Conservation (phyloP, 2,329 filamentous ascomycete species). For the Clarireedia paspali region DNA sequence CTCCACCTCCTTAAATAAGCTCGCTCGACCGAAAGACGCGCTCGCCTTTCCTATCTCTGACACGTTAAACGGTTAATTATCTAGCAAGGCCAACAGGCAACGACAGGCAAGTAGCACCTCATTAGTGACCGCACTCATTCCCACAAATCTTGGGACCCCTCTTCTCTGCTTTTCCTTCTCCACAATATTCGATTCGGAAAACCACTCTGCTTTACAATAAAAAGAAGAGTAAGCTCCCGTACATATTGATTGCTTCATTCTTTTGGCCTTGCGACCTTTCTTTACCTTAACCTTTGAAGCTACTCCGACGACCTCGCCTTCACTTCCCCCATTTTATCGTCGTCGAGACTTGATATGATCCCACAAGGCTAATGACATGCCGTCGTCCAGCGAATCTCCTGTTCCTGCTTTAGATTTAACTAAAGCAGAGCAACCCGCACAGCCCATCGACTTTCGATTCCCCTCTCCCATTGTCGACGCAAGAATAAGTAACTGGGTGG, state of each 20-base stretch:
- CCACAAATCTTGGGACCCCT: background rate
- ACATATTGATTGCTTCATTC: background rate
- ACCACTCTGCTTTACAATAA: background rate
- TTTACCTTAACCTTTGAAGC: background rate
- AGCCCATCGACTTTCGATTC: slow-evolving; percentile 20
- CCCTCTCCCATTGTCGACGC: slow-evolving; percentile 22
- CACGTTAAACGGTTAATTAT: too few relatives aligned
- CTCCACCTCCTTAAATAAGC: too few relatives aligned
- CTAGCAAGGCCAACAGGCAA: background rate
- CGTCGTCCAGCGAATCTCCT: slow-evolving; percentile 18
- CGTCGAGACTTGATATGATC: background rate
- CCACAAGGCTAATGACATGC: slow-evolving; percentile 28
- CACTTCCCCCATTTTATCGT: background rate
- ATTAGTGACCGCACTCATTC: background rate
- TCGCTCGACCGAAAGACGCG: background rate
- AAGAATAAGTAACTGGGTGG: slow-evolving; percentile 25
- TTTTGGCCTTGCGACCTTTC: background rate
- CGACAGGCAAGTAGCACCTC: background rate
- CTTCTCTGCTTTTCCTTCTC: background rate
- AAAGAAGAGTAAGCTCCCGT: background rate
- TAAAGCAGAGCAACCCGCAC: slow-evolving; percentile 8
- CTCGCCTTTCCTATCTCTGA: background rate
- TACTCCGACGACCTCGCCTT: background rate
- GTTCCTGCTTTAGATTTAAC: slow-evolving; percentile 11
- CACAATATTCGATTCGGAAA: background rate